Evolutionary conservation across 441 rosid genomes (phyloP), one percentile per base, ranked within the genome.

Genomic region (Hypseocharis bilobata): DNA sequence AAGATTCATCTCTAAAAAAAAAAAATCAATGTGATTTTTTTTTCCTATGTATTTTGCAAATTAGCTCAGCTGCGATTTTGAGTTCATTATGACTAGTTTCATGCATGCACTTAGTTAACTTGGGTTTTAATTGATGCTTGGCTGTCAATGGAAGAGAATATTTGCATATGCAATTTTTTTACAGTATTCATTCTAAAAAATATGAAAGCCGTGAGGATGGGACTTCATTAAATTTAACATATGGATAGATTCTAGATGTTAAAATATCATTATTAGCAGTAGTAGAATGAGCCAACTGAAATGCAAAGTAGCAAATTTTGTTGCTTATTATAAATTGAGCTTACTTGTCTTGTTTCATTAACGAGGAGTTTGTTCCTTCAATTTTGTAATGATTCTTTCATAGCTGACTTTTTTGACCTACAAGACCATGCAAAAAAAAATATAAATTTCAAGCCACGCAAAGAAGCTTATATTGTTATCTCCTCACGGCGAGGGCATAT

Each of bases 401-500:
- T 54, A 25, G 59, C 32, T 54, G 59, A 54, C 30, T 4, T 27
- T 27, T 23, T 28, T 16, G 11, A 3, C 42, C 42, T 26, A 23
- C 28, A 52, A 52, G 58, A n/a, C 29, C 29, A 52, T 23, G 27
- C 27, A 51, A 20, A 52, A 51, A 20, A 52, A 52, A 26, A 52
- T 52, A 22, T 52, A 52, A 23, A 52, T 3, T 52, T 52, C 19
- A 20, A 19, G 3, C 51, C 16, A 3, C 11, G 4, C 4, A 20
- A 16, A 3, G 23, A 64, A 49, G n/a, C 27, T 51, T 44, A 7
- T 1, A 40, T 49, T 7, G 52, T 19, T 2, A 25, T 27, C 54
- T 64, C 28, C 42, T 26, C 26, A 63, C 23, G 30, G 28, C 25
- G 27, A 57, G 27, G 62, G 64, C 63, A 47, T 36, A 40, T 67